Evolutionary conservation across 306 rosid genomes (phyloP), one percentile per base, ranked within the genome.

Genomic region (Medicago arabica): DNA sequence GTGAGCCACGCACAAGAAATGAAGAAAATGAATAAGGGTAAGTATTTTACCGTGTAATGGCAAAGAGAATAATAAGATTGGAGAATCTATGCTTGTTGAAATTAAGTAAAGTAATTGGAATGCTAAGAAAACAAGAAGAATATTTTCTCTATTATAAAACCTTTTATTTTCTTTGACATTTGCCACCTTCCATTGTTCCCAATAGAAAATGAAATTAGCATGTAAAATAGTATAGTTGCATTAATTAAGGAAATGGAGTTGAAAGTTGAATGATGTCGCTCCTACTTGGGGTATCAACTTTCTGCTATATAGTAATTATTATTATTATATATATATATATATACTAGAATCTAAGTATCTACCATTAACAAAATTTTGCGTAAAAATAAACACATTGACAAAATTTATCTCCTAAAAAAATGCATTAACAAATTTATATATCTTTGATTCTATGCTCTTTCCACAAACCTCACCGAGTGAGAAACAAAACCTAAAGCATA

Each of bases 1-100:
- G 77, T 71, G 85, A 81, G 83, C 81, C 84, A 84, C 83, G 59
- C 82, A 83, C 83, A 65, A 44, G 51, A 69, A 67, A 85, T 36
- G 68, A 73, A 79, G 69, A 69, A 77, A 75, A 82, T 77, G 89
- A 3, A 31, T 31, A 76, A 86, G 92, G 82, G 81, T 87, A 80
- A 49, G 62, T 87, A 82, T 75, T 31, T 31, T 31, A 23, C 6
- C 1, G 36, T 31, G 36, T 31, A 31, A 31, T 31, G 82, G 74
- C 73, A 59, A 2, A 78, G 58, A 81, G 81, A 81, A 67, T 75
- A 77, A 73, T 64, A 49, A 63, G 80, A 80, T 50, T 77, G 78
- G 62, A 87, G 98, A 89, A 93, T 93, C 86, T 79, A 83, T 86
- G 85, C 88, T 69, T 62, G 85, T 78, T 82, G 85, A 85, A 89